A percentile compares a stretch with the other conserved stretches of the same genome.
Evolutionary conservation across 2,329 filamentous ascomycete species (phyloP).

Genomic region (Chaetomium sp.): DNA sequence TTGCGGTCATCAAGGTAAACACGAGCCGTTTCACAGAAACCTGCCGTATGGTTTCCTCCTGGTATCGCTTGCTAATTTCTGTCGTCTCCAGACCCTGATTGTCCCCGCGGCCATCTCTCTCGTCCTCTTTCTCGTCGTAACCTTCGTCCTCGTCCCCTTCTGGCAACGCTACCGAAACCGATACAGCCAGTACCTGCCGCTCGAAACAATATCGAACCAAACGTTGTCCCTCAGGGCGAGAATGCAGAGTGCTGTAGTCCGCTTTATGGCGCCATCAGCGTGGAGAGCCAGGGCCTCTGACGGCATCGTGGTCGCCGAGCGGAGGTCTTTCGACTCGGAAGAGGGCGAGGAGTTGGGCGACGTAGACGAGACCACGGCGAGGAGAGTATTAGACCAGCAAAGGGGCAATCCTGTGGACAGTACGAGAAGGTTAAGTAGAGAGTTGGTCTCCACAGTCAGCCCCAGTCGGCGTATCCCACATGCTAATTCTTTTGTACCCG

Average conservation of each 20-base stretch:
- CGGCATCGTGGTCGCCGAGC: constrained; percentile 46
- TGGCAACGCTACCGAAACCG: constrained; percentile 70
- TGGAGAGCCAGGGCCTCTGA: constrained; percentile 51
- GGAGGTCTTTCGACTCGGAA: constrained; percentile 55
- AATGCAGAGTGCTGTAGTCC: constrained; percentile 46
- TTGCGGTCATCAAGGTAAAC: constrained; percentile 44
- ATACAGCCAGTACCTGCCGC: constrained; percentile 73
- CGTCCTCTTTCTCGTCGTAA: constrained; percentile 65
- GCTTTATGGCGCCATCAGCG: constrained; percentile 49
- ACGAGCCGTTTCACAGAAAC: not conserved
- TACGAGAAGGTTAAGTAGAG: constrained; percentile 67
- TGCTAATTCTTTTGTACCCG: constrained; percentile 26
- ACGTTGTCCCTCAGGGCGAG: constrained; percentile 58
- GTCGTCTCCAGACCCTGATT: constrained; percentile 61
- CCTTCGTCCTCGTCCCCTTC: constrained; percentile 66
- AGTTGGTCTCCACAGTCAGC: constrained; percentile 50
- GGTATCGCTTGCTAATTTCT: constrained; percentile 3
- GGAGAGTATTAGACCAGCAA: constrained; percentile 46
- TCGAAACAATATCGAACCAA: constrained; percentile 63
- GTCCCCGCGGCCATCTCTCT: constrained; percentile 72
- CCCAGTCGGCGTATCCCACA: not conserved
- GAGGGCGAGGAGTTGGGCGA: constrained; percentile 71
- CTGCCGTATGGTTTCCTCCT: not conserved
- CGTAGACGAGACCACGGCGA: constrained; percentile 52
- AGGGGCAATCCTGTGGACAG: constrained; percentile 50